Evolutionary conservation across 176 grass and related monocot genomes (phyloP).

Genomic region (Typha latifolia): DNA sequence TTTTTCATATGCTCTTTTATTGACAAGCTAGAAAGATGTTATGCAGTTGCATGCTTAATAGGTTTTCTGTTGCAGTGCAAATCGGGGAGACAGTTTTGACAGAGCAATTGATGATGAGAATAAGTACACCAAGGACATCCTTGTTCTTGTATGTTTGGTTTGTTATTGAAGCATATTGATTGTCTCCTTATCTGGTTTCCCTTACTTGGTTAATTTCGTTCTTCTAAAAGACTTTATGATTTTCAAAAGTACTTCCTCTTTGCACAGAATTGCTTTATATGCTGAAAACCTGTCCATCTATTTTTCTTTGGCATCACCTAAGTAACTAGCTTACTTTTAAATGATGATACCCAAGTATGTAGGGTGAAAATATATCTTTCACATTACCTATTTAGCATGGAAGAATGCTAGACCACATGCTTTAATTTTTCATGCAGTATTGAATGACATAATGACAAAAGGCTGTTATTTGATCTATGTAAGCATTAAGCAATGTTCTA

Average conservation of each 20-base stretch:
- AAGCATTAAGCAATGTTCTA: too few species aligned
- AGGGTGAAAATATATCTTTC: too few species aligned
- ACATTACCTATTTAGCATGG: too few species aligned
- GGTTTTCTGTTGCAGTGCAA: constrained; percentile 46
- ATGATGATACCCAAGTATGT: too few species aligned
- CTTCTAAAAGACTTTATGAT: neutral
- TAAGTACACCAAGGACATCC: constrained; percentile 70
- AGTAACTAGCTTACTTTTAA: too few species aligned
- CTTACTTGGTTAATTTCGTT: neutral
- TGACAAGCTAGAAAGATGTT: constrained; percentile 12
- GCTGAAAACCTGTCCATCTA: neutral
- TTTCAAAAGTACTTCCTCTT: neutral
- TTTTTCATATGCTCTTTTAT: constrained; percentile 19
- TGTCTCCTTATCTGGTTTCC: neutral
- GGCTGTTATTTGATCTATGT: too few species aligned
- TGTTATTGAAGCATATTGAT: constrained; percentile 11
- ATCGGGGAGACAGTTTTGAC: constrained; percentile 66
- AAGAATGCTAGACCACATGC: too few species aligned
- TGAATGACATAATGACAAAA: too few species aligned
- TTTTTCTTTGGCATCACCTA: neutral
- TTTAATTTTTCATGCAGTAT: too few species aligned
- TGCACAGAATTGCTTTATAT: neutral
- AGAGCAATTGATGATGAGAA: constrained; percentile 87
- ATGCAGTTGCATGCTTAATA: constrained; percentile 28
- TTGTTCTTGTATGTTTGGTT: constrained; percentile 66